These are phyloP conservation scores for Jatropha podagrica DNA, from an alignment of 441 rosid species.

Conservation along the genomic window DNA sequence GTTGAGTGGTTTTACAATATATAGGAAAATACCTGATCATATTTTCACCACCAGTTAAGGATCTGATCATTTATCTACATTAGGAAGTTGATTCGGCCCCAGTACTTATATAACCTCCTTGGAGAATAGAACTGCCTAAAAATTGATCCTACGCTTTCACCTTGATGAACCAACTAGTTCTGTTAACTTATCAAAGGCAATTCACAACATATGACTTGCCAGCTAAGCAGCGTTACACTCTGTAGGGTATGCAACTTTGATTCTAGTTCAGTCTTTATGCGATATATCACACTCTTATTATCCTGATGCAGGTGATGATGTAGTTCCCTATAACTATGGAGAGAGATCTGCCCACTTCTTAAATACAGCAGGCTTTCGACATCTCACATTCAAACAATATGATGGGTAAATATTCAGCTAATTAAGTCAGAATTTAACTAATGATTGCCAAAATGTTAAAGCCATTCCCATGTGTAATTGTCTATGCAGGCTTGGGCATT, in stretches of 20 bases:
- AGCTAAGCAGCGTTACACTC: background rate
- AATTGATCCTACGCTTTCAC: background rate
- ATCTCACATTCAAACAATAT: conserved; percentile 53
- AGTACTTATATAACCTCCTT: background rate
- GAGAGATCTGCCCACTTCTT: conserved; percentile 69
- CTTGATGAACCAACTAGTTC: background rate
- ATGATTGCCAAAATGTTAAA: background rate
- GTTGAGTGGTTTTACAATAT: background rate
- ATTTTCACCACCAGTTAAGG: background rate
- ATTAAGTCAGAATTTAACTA: background rate
- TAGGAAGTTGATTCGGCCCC: background rate
- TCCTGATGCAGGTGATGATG: conserved; percentile 69
- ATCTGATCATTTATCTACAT: background rate
- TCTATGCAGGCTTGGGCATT: conserved; percentile 80
- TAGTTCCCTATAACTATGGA: conserved; percentile 65
- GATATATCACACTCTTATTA: background rate
- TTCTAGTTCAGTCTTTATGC: background rate
- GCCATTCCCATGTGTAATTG: conserved; percentile 7
- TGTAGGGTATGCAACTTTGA: background rate
- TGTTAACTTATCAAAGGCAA: background rate
- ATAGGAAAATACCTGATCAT: background rate
- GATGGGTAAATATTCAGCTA: conserved; percentile 56
- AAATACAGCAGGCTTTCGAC: conserved; percentile 61
- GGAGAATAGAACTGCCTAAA: background rate
- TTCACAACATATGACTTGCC: background rate